Percentiles rank a stretch among this genome's conserved stretches.
phyloP scores from a whole-genome alignment of 192 early-diverging fungal species.

The Umbelopsis sp. region DNA sequence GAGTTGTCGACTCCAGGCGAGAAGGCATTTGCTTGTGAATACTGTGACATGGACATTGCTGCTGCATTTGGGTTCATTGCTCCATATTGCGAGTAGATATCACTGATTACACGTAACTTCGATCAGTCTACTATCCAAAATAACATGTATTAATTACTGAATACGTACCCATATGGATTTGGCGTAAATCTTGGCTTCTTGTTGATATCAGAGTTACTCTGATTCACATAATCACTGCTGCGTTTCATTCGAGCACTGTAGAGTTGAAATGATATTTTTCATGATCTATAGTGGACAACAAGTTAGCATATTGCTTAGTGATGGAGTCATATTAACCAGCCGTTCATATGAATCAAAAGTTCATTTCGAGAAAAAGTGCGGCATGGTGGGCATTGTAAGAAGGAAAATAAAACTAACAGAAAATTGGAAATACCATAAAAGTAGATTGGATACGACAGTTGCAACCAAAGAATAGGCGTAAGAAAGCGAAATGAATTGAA shows the following conservation, averaged over 20 bases:
- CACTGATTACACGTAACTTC: constrained; percentile 1
- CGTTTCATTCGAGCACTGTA: constrained; percentile 11
- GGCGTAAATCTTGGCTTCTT: constrained; percentile 19
- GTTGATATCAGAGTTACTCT: constrained; percentile 13
- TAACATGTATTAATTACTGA: neutral
- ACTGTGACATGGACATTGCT: constrained; percentile 11
- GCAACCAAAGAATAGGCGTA: constrained; percentile 6
- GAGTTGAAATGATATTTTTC: neutral
- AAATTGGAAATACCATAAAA: constrained; percentile 8
- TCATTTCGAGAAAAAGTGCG: constrained; percentile 7
- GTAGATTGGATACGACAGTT: neutral
- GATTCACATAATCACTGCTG: constrained; percentile 9
- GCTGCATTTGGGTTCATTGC: constrained; percentile 30
- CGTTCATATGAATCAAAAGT: constrained; percentile 6
- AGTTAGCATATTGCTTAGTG: neutral
- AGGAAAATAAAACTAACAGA: constrained; percentile 7
- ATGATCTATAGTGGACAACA: neutral
- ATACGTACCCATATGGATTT: neutral
- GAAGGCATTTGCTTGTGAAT: constrained; percentile 2
- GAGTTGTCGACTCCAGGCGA: neutral
- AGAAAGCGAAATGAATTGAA: neutral
- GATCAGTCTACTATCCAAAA: too few species aligned
- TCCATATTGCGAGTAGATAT: constrained; percentile 27
- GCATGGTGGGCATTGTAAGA: neutral
- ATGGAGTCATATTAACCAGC: neutral